A percentile compares a stretch with the other conserved stretches of the same genome.
Evolutionary conservation across 495 filamentous ascomycete species (phyloP).

Genomic region (Aspergillus bertholletiae): DNA sequence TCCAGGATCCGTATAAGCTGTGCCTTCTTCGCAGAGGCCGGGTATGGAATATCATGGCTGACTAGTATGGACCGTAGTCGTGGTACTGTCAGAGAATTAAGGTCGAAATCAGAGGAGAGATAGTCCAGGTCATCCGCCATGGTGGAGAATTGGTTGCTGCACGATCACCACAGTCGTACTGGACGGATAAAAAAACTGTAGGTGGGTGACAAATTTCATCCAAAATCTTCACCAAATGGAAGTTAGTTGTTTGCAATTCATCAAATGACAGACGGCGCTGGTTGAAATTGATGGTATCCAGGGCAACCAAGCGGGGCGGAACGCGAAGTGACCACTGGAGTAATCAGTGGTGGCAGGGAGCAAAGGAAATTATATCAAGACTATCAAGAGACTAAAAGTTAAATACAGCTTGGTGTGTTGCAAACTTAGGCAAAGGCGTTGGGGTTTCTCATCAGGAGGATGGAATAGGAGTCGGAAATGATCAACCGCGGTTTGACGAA

Average conservation of each 20-base stretch:
- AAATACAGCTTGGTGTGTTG: no score
- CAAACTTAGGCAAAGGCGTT: neutral
- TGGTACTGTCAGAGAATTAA: conserved; percentile 75
- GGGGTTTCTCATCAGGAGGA: neutral
- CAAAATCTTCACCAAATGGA: neutral
- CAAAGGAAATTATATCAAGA: no score
- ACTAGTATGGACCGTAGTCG: conserved; percentile 85
- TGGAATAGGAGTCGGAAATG: no score
- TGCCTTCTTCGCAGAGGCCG: conserved; percentile 81
- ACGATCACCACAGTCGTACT: conserved; percentile 6
- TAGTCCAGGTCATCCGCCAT: conserved; percentile 78
- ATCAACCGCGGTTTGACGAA: no score
- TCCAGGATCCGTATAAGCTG: conserved; percentile 83
- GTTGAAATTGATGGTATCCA: conserved; percentile 31
- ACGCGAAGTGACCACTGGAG: neutral
- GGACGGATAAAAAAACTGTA: neutral
- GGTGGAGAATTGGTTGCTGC: conserved; percentile 15
- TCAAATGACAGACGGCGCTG: conserved; percentile 19
- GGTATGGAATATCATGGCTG: conserved; percentile 78
- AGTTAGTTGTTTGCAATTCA: conserved; percentile 24
- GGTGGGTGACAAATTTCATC: neutral
- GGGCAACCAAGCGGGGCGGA: conserved; percentile 33
- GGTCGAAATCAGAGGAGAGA: conserved; percentile 79
- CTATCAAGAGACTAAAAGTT: no score
- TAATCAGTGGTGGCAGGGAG: no score